Conservation (phyloP, 2,329 filamentous ascomycete species). For the Colletotrichum australisinense region DNA sequence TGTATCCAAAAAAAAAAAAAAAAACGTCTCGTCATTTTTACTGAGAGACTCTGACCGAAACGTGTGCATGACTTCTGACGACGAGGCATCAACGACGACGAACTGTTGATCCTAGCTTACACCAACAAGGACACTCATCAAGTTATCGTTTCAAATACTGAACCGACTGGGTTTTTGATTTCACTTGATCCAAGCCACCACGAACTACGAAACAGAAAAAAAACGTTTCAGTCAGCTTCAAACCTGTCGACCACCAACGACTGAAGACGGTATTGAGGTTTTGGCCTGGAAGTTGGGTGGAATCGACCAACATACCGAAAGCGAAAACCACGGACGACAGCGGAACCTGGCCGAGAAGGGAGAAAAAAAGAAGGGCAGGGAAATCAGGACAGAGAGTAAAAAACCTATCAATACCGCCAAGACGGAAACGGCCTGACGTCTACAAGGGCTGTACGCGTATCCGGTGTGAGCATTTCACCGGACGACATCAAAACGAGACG, state of each 20-base stretch:
- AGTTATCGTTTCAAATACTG: neutral
- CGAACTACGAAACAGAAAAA: neutral
- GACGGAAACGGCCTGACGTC: neutral
- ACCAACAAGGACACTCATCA: neutral
- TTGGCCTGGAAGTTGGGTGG: neutral
- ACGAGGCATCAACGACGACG: neutral
- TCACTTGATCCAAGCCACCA: neutral
- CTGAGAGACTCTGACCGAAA: neutral
- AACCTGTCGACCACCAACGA: neutral
- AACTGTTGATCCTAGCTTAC: slow-evolving; percentile 14
- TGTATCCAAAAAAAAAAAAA: neutral
- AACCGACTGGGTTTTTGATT: neutral
- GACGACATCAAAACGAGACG: neutral
- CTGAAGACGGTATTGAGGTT: neutral
- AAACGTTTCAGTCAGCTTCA: neutral
- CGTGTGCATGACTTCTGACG: neutral
- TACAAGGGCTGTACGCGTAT: neutral
- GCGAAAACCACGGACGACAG: neutral
- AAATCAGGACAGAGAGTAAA: neutral
- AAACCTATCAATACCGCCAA: neutral
- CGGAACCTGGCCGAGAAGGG: neutral
- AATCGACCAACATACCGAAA: neutral
- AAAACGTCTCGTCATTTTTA: neutral
- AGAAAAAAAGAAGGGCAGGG: too few species aligned
- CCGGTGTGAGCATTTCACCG: neutral